These are phyloP conservation scores for Brassica balearica DNA, from an alignment of 441 rosid species.

Conservation along the genomic window DNA sequence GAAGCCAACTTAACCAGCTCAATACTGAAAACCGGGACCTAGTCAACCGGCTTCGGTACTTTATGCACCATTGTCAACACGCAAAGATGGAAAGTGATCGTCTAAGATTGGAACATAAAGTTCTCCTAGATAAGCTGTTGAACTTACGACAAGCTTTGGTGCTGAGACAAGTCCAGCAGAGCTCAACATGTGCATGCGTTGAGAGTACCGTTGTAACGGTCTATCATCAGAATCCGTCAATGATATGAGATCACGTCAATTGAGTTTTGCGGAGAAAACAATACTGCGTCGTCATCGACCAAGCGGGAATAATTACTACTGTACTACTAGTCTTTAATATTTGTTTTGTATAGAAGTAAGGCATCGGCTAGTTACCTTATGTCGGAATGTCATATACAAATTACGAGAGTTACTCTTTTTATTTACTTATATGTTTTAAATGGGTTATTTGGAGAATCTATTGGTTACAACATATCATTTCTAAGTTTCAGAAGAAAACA, in stretches of 20 bases:
- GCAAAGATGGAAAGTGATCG: constrained; percentile 49
- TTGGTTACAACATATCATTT: too few species aligned
- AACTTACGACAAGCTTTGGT: constrained; percentile 55
- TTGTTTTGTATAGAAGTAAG: neutral
- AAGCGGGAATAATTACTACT: neutral
- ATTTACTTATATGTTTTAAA: too few species aligned
- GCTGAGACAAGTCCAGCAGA: constrained; percentile 59
- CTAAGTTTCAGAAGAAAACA: too few species aligned
- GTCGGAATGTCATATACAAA: neutral
- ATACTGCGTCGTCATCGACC: neutral
- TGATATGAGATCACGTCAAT: constrained; percentile 43
- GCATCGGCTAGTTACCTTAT: neutral
- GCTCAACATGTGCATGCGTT: constrained; percentile 54
- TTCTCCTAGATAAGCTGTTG: constrained; percentile 63
- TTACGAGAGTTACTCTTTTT: too few species aligned
- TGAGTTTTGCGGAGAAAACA: constrained; percentile 13
- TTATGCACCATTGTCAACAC: constrained; percentile 45
- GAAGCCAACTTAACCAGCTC: constrained; percentile 60
- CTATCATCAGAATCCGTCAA: constrained; percentile 51
- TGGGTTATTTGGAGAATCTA: too few species aligned
- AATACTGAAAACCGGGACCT: constrained; percentile 57
- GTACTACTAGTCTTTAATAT: neutral
- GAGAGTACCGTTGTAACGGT: constrained; percentile 46
- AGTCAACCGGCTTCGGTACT: constrained; percentile 47
- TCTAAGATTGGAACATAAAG: constrained; percentile 52